Percentiles rank a stretch among this genome's conserved stretches.
These are phyloP conservation scores for Apiospora hydei DNA, from an alignment of 2,329 filamentous ascomycete genomes.

Conservation along the genomic window DNA sequence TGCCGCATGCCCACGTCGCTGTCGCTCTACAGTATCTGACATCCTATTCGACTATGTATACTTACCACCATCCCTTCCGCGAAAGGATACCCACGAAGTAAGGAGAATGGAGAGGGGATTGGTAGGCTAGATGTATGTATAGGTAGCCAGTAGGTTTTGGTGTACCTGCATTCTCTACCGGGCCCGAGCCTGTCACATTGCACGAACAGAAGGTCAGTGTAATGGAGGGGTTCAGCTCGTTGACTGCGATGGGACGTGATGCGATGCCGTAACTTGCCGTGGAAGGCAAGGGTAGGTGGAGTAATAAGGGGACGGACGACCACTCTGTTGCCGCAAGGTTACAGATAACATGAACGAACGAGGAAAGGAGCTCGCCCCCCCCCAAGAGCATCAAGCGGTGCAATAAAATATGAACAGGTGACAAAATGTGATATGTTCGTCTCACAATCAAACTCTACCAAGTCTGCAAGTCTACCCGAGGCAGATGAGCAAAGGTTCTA, in stretches of 20 bases:
- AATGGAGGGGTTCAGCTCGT: background rate
- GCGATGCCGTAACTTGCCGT: background rate
- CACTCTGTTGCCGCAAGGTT: background rate
- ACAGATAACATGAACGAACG: background rate
- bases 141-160: background rate
- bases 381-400: background rate
- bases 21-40: background rate
- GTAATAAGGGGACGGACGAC: background rate
- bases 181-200: background rate
- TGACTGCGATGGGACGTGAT: background rate
- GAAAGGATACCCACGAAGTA: background rate
- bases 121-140: too few species aligned
- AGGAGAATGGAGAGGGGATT: background rate
- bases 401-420: background rate
- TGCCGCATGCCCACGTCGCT: background rate
- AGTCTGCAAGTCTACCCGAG: background rate
- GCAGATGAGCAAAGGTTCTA: background rate
- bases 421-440: background rate
- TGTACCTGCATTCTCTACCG: background rate
- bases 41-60: background rate
- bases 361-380: background rate
- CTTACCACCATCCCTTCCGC: background rate
- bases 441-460: constrained; percentile 5
- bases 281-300: background rate
- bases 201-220: constrained; percentile 18